phyloP scores from a whole-genome alignment of 495 filamentous ascomycete genomes.

The Platismatia glauca region DNA sequence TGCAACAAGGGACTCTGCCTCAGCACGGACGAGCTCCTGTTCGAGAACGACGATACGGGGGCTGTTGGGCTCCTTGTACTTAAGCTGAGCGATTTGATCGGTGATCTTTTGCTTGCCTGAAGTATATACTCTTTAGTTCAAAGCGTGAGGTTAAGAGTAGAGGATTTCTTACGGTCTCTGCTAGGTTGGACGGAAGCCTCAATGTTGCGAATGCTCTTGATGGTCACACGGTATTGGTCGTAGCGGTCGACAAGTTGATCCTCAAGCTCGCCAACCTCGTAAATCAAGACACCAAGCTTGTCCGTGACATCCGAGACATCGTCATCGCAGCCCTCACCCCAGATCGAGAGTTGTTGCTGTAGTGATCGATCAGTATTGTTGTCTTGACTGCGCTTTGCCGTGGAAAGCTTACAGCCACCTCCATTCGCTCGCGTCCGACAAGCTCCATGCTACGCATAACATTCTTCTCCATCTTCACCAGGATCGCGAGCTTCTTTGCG shows the following conservation, averaged over 20 bases:
- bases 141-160: background rate
- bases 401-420: constrained; percentile 68
- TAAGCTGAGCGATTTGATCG: constrained; percentile 95
- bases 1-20: constrained; percentile 94
- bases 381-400: background rate
- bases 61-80: constrained; percentile 98
- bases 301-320: constrained; percentile 98
- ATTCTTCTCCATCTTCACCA: constrained; percentile 99
- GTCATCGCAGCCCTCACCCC: constrained; percentile 93
- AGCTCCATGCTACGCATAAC: constrained; percentile 97
- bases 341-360: constrained; percentile 96
- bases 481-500: constrained; percentile 90
- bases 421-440: constrained; percentile 92
- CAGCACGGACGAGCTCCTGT: constrained; percentile 95
- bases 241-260: constrained; percentile 97
- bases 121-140: constrained; percentile 1
- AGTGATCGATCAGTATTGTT: constrained; percentile 26
- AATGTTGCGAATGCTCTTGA: constrained; percentile 98
- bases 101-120: constrained; percentile 96
- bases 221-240: constrained; percentile 97
- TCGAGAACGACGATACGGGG: constrained; percentile 96
- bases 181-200: constrained; percentile 97
- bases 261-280: constrained; percentile 97
- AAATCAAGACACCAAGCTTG: constrained; percentile 94
- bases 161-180: constrained; percentile 68